Evolutionary conservation across 345 rosid species (phyloP), one percentile per base, ranked within the genome.

Genomic region (Camelina hispida): DNA sequence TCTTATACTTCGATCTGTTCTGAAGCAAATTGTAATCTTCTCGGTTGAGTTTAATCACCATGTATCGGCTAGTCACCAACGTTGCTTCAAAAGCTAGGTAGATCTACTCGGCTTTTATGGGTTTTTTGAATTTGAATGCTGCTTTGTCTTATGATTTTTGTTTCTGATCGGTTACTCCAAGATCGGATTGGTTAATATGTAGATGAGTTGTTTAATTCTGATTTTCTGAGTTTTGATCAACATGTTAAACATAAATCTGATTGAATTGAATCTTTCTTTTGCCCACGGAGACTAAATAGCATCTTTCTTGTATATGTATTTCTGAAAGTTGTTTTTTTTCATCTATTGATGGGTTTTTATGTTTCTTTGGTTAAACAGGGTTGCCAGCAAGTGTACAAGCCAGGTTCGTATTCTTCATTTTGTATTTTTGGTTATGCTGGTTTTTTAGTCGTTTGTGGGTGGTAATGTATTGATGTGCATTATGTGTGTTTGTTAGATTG

Each of bases 391-490:
- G 35, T 79, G 78, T 75, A 75, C 85, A 48, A 79, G 61, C 17
- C 96, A 89, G 93, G 96, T 93, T 59, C 67, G 58, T 84, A 0
- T 50, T 73, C 11, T 40, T 54, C 60, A 25, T 55, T 43, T 44
- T 32, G 8, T 64, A 20, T 60, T 43, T 60, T 43, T 63, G 9
- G 30, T 25, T 53, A 37, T 20, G 14, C 6, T 58, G 30, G 5
- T 28, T 28, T 2, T 40, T 61, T 42, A 57, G 57, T 14, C 12
- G 44, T 48, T 52, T 65, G 18, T 4, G 60, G 4, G 1, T 68
- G 25, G 25, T 23, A 23, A 13, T 48, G 63, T 34, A 17, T 20
- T 3, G 28, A 60, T 57, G 23, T 67, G 28, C 1, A 5, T 11
- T 28, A 7, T 64, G 62, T 22, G 52, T 57, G 52, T 4, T 48